Conservation (phyloP, 331 rosid genomes). For the Quercus lobata region DNA sequence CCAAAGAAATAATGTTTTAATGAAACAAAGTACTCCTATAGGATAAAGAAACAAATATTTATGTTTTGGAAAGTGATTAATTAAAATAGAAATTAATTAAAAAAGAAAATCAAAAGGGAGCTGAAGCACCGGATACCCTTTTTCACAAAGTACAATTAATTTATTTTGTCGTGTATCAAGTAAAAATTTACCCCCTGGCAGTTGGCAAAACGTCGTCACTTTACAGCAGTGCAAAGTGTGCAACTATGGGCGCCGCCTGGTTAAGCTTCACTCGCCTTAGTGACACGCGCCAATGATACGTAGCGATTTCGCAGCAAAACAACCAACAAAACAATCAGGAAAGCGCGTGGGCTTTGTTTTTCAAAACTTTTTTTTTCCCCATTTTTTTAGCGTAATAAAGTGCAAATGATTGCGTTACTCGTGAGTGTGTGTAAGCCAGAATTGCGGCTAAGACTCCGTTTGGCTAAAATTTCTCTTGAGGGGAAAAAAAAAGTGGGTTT, state of each 20-base stretch:
- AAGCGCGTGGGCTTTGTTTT: neutral
- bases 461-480: neutral
- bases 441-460: slow-evolving; percentile 26
- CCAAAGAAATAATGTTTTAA: too few relatives aligned
- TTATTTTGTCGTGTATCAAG: neutral
- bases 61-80: too few relatives aligned
- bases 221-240: slow-evolving; percentile 5
- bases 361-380: neutral
- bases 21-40: too few relatives aligned
- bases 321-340: neutral
- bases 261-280: neutral
- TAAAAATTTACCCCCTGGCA: neutral
- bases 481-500: neutral
- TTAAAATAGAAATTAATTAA: neutral
- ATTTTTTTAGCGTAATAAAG: neutral
- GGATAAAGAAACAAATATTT: too few relatives aligned
- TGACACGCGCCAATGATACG: neutral
- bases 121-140: slow-evolving; percentile 7
- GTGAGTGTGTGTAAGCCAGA: neutral
- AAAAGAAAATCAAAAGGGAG: neutral
- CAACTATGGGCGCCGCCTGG: slow-evolving; percentile 8
- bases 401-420: slow-evolving; percentile 8
- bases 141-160: neutral
- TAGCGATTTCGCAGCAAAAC: too few relatives aligned
- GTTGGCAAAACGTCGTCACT: slow-evolving; percentile 1